These are phyloP conservation scores for Malassezia furfur DNA, from an alignment of 1,284 basidiomycete genomes.

Conservation along the genomic window DNA sequence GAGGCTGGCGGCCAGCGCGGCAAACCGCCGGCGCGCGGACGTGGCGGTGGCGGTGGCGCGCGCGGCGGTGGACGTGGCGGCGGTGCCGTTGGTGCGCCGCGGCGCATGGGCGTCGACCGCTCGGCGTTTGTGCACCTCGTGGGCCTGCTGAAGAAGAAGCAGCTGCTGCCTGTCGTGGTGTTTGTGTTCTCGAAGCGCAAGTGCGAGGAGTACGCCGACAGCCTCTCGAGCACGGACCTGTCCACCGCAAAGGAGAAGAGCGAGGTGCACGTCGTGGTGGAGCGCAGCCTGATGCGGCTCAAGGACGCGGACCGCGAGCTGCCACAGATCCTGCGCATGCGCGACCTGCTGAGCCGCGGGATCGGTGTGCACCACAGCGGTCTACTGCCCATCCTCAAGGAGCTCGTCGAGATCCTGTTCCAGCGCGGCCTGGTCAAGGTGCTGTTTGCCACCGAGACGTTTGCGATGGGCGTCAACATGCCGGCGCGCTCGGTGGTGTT, in stretches of 20 bases:
- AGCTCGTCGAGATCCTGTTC: conserved; percentile 86
- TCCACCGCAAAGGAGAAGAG: conserved; percentile 81
- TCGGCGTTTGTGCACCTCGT: conserved; percentile 90
- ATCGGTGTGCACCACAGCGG: conserved; percentile 98
- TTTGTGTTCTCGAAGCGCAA: conserved; percentile 95
- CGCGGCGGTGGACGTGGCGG: conserved; percentile 52
- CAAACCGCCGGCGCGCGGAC: conserved; percentile 56
- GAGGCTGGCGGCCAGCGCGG: conserved; percentile 71
- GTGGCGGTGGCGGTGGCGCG: conserved; percentile 27
- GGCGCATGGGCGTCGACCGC: conserved; percentile 57
- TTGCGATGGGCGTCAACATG: conserved; percentile 98
- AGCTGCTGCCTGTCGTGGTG: conserved; percentile 82
- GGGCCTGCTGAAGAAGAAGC: conserved; percentile 71
- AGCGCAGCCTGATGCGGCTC: conserved; percentile 77
- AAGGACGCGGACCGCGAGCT: conserved; percentile 87
- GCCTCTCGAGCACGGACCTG: conserved; percentile 77
- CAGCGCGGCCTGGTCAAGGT: conserved; percentile 92
- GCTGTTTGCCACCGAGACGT: conserved; percentile 95
- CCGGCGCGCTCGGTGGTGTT: conserved; percentile 95
- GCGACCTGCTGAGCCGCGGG: conserved; percentile 77
- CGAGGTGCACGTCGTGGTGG: conserved; percentile 87
- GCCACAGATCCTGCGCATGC: conserved; percentile 89
- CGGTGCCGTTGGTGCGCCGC: conserved; percentile 20
- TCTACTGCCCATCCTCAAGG: conserved; percentile 89
- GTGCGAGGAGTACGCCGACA: conserved; percentile 91